Evolutionary conservation across 768 basidiomycete species (phyloP), one percentile per base, ranked within the genome.

Genomic region (Leccinellum albellum): DNA sequence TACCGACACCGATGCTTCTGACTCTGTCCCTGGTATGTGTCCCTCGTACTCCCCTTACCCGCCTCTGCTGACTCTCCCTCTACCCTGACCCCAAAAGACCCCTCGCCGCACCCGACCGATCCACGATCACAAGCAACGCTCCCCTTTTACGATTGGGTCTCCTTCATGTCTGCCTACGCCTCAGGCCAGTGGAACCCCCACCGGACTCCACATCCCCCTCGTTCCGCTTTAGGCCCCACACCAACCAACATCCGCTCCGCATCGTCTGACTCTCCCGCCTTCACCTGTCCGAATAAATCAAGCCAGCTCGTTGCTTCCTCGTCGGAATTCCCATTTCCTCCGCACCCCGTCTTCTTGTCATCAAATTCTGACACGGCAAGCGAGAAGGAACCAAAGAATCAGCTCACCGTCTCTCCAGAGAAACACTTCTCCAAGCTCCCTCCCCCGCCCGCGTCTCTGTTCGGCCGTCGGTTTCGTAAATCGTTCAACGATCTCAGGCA

Each of bases 181-280:
- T 67, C 77, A 17, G 91, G 91, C 10, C 79, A 82, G 58, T 94
- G 91, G 91, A 88, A 90, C 67, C 89, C 91, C 7, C 84, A 84
- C 58, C 78, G 77, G 54, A 86, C 82, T 0, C 89, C 89, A 3
- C 82, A 79, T 58, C 82, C 78, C 6, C 88, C 88, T 5, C 71
- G 67, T 20, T 66, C 72, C 6, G 60, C 61, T 3, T 60, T 73
- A 28, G 64, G 67, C 51, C 40, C 64, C 26, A 23, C 68, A 5
- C 64, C 66, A 58, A 52, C 49, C 35, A 51, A 21, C 55, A 45
- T 53, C 26, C 70, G 60, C 21, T 33, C 40, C 2, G 10, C 51
- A 13, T 52, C 54, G 10, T 52, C 60, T 3, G 64, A 66, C 26
- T 46, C 46, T n/a, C 45, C 55, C 21, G 6, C 32, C 3, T 51